Percentiles rank a stretch among this genome's conserved stretches.
These are phyloP conservation scores for Tricholoma bakamatsutake DNA, from an alignment of 768 basidiomycete species.

Conservation along the genomic window DNA sequence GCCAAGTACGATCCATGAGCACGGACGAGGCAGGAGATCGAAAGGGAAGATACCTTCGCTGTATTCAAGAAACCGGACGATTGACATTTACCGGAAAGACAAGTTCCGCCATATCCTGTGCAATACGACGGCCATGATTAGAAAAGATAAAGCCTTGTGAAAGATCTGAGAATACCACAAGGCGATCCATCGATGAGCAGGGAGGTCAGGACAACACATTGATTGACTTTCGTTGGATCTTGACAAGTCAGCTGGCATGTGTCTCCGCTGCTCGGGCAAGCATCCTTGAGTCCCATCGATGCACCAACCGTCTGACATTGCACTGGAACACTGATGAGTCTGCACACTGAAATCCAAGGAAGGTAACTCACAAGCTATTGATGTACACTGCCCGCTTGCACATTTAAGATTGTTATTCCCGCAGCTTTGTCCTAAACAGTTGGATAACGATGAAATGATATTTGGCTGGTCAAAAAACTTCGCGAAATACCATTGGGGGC, in stretches of 20 bases:
- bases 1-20: constrained; percentile 1
- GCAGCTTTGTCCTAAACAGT: constrained; percentile 51
- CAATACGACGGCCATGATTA: constrained; percentile 7
- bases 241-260: constrained; percentile 78
- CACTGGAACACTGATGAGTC: constrained; percentile 26
- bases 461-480: not conserved
- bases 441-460: constrained; percentile 6
- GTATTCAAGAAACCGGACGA: constrained; percentile 52
- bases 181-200: constrained; percentile 76
- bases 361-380: constrained; percentile 48
- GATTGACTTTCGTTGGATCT: constrained; percentile 53
- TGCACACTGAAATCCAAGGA: constrained; percentile 9
- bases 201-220: constrained; percentile 67
- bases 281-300: constrained; percentile 60
- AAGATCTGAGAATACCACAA: constrained; percentile 50
- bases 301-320: constrained; percentile 76
- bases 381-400: constrained; percentile 77
- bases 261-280: constrained; percentile 61
- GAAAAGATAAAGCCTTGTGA: constrained; percentile 1
- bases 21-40: constrained; percentile 5
- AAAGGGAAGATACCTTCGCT: constrained; percentile 42
- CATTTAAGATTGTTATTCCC: constrained; percentile 61
- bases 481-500: constrained; percentile 50
- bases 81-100: constrained; percentile 55
- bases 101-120: constrained; percentile 67